phyloP scores from a whole-genome alignment of 768 basidiomycete genomes.

The Boletus rex-veris region DNA sequence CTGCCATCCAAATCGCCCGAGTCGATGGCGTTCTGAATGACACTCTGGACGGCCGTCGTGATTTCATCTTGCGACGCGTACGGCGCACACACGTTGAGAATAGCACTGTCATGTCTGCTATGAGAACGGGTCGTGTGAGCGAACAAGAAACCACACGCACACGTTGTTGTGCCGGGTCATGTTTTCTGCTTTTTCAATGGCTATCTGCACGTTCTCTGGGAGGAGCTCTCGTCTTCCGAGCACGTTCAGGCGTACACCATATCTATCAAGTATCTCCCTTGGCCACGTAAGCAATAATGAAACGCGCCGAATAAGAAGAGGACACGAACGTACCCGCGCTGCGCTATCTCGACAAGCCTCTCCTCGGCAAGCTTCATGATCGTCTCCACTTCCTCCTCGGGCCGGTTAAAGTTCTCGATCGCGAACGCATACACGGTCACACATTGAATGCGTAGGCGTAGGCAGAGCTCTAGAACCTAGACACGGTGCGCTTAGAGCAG shows the following conservation, averaged over 20 bases:
- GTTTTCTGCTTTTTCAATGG: constrained; percentile 66
- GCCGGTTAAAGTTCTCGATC: constrained; percentile 94
- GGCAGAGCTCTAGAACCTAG: constrained; percentile 83
- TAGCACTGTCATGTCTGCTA: constrained; percentile 51
- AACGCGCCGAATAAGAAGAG: not conserved
- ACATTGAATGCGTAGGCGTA: constrained; percentile 72
- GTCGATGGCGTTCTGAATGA: constrained; percentile 34
- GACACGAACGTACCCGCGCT: constrained; percentile 63
- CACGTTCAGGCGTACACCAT: constrained; percentile 83
- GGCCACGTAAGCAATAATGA: not conserved
- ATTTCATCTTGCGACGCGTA: constrained; percentile 94
- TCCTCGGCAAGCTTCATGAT: constrained; percentile 83
- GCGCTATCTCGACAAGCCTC: constrained; percentile 72
- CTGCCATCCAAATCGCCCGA: constrained; percentile 29
- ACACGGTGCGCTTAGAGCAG: not conserved
- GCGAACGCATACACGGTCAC: constrained; percentile 98
- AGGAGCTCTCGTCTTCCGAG: constrained; percentile 75
- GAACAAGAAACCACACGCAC: constrained; percentile 37
- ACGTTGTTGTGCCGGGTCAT: constrained; percentile 70
- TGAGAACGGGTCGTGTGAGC: not conserved
- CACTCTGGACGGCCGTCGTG: constrained; percentile 58
- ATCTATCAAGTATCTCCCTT: constrained; percentile 75
- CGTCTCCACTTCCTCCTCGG: constrained; percentile 78
- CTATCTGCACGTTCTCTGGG: constrained; percentile 68
- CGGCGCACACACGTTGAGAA: constrained; percentile 90